Evolutionary conservation across 1,284 basidiomycete genomes (phyloP).

Genomic region (Coniferiporia sulphurascens): DNA sequence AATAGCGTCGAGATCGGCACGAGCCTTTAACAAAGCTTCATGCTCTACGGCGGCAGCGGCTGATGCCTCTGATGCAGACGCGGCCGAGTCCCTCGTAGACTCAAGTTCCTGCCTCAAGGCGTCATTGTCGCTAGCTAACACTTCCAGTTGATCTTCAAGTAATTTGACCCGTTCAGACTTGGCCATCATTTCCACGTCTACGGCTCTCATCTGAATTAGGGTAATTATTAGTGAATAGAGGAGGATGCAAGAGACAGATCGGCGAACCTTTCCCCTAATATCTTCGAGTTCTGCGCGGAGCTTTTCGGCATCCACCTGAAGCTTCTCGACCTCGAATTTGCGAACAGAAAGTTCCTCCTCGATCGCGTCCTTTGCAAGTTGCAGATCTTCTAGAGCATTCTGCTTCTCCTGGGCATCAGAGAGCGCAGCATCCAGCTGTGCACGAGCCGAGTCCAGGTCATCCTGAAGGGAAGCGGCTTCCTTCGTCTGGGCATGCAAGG

Average conservation of each 20-base stretch:
- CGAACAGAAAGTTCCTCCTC: conserved; percentile 45
- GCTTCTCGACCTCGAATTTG: conserved; percentile 37
- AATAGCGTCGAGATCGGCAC: conserved; percentile 53
- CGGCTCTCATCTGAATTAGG: conserved; percentile 43
- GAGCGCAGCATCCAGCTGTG: conserved; percentile 43
- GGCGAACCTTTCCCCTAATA: conserved; percentile 21
- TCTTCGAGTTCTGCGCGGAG: conserved; percentile 35
- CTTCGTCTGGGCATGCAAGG: conserved; percentile 46
- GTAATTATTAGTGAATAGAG: background rate
- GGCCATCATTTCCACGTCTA: conserved; percentile 35
- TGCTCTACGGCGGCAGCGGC: conserved; percentile 55
- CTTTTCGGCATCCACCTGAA: conserved; percentile 37
- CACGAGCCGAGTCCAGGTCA: conserved; percentile 45
- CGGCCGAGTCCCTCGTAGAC: conserved; percentile 40
- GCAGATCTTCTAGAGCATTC: conserved; percentile 40
- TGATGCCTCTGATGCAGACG: conserved; percentile 37
- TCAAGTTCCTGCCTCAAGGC: conserved; percentile 52
- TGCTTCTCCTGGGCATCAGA: conserved; percentile 46
- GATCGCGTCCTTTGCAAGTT: conserved; percentile 42
- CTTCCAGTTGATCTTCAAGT: conserved; percentile 47
- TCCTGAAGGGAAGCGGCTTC: conserved; percentile 46
- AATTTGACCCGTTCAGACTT: conserved; percentile 43
- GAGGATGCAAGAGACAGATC: background rate
- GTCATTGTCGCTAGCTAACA: conserved; percentile 46
- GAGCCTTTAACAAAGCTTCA: conserved; percentile 60